Conservation (phyloP, 2,329 filamentous ascomycete species). For the Fusarium duplospermum region DNA sequence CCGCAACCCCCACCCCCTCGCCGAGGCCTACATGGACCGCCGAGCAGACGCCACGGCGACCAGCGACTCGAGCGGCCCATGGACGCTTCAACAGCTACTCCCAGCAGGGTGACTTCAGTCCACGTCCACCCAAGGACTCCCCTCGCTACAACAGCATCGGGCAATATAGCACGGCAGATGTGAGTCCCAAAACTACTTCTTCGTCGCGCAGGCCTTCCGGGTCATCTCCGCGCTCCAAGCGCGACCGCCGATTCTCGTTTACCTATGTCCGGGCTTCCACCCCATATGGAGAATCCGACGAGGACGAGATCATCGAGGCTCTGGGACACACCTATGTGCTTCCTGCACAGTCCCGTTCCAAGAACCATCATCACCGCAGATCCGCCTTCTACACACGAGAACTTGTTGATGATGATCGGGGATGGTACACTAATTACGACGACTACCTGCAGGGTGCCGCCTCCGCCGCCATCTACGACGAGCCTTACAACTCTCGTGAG, state of each 20-base stretch:
- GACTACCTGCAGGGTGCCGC: conserved; percentile 64
- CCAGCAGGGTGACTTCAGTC: conserved; percentile 52
- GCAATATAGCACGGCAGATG: conserved; percentile 74
- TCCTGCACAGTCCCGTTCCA: conserved; percentile 60
- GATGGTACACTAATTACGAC: conserved; percentile 69
- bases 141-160: conserved; percentile 72
- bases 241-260: conserved; percentile 68
- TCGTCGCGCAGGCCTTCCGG: conserved; percentile 56
- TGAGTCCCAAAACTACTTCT: conserved; percentile 68
- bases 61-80: conserved; percentile 63
- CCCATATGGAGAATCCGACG: conserved; percentile 72
- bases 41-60: conserved; percentile 63
- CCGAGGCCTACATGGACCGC: conserved; percentile 64
- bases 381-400: conserved; percentile 52
- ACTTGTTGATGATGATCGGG: conserved; percentile 63
- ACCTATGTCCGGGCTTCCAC: conserved; percentile 70
- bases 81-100: conserved; percentile 54
- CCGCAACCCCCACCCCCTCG: conserved; percentile 68
- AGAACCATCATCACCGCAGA: conserved; percentile 47
- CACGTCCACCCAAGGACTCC: conserved; percentile 64
- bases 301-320: conserved; percentile 70
- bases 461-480: conserved; percentile 47
- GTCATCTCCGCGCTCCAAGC: conserved; percentile 53
- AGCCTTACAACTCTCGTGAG: conserved; percentile 50
- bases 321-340: conserved; percentile 65